phyloP scores from a whole-genome alignment of 2,329 filamentous ascomycete genomes.

The Fusarium graminum region DNA sequence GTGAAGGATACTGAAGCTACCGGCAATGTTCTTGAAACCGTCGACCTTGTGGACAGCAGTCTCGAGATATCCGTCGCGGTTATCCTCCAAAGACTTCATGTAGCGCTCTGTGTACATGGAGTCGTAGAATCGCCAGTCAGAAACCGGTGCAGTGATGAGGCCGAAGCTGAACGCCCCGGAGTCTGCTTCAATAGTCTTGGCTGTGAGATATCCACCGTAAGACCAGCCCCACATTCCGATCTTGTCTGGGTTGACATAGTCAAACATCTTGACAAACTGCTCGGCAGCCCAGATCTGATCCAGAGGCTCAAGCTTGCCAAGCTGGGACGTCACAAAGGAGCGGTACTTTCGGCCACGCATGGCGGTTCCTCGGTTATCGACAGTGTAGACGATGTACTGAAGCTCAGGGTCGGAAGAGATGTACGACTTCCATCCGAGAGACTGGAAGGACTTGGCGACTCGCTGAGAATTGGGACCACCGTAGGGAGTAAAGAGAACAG shows the following conservation, averaged over 20 bases:
- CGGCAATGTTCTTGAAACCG: conserved; percentile 73
- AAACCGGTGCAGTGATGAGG: conserved; percentile 74
- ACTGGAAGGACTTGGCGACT: conserved; percentile 68
- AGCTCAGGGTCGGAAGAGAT: conserved; percentile 76
- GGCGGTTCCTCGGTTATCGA: conserved; percentile 77
- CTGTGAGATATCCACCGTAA: conserved; percentile 74
- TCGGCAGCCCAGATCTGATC: conserved; percentile 77
- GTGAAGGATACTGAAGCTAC: conserved; percentile 73
- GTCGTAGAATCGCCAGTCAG: conserved; percentile 79
- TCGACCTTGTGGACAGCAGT: conserved; percentile 69
- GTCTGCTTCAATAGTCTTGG: conserved; percentile 74
- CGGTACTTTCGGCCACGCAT: conserved; percentile 74
- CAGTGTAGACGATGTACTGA: conserved; percentile 74
- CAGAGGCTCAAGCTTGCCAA: conserved; percentile 72
- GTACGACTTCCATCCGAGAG: conserved; percentile 71
- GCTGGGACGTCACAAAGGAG: conserved; percentile 66
- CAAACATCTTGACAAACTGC: conserved; percentile 62
- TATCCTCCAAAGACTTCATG: conserved; percentile 73
- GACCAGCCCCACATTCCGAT: conserved; percentile 78
- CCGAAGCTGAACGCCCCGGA: conserved; percentile 72
- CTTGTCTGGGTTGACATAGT: conserved; percentile 69
- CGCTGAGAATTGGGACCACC: conserved; percentile 75
- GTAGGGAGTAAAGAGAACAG: conserved; percentile 75
- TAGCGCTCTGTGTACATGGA: conserved; percentile 79
- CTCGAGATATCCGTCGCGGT: conserved; percentile 70